Evolutionary conservation across 2,329 filamentous ascomycete genomes (phyloP).

Genomic region (Penicillium sp.): DNA sequence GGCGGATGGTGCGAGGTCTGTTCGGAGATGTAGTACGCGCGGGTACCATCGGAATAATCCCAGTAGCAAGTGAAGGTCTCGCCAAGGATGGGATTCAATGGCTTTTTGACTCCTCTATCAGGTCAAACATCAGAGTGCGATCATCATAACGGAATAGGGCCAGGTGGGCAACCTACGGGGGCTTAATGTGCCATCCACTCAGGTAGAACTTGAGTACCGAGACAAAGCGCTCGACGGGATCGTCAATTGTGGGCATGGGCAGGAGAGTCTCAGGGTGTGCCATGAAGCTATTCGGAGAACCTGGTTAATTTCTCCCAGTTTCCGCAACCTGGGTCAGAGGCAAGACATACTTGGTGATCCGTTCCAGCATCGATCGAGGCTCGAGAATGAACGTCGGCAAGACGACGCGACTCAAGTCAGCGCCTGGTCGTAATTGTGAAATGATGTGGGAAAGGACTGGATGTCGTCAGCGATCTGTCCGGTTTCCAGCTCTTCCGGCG

Average conservation of each 20-base stretch:
- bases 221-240: slow-evolving; percentile 83
- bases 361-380: slow-evolving; percentile 93
- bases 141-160: neutral
- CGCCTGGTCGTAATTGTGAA: slow-evolving; percentile 88
- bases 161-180: slow-evolving; percentile 60
- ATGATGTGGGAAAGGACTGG: slow-evolving; percentile 94
- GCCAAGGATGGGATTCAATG: slow-evolving; percentile 90
- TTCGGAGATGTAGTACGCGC: slow-evolving; percentile 92
- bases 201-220: slow-evolving; percentile 97
- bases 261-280: slow-evolving; percentile 95
- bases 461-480: slow-evolving; percentile 1
- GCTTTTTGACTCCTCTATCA: slow-evolving; percentile 89
- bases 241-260: slow-evolving; percentile 77
- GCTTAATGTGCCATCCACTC: slow-evolving; percentile 97
- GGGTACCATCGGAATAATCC: slow-evolving; percentile 78
- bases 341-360: slow-evolving; percentile 89
- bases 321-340: neutral
- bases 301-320: slow-evolving; percentile 1
- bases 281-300: slow-evolving; percentile 70
- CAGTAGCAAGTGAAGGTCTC: slow-evolving; percentile 95
- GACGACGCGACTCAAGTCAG: slow-evolving; percentile 88
- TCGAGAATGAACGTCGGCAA: slow-evolving; percentile 97
- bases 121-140: slow-evolving; percentile 3
- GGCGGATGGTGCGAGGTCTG: slow-evolving; percentile 97
- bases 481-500: neutral